These are phyloP conservation scores for Dichotomopilus funicola DNA, from an alignment of 2,329 filamentous ascomycete species.

Conservation along the genomic window DNA sequence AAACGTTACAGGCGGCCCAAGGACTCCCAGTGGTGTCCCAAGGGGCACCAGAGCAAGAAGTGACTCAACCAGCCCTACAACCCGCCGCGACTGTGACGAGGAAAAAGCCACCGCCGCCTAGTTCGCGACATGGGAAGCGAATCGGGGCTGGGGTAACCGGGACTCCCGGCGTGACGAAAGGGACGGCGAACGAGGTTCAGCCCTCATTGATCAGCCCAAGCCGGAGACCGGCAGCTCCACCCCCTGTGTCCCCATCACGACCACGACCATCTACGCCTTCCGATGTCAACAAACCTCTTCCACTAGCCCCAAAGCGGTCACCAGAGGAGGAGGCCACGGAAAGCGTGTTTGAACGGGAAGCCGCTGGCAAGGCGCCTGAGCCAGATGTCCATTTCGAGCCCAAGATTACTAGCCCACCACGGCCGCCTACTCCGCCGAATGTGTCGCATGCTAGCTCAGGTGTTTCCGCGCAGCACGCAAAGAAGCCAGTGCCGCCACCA, in stretches of 20 bases:
- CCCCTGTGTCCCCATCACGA: constrained; percentile 23
- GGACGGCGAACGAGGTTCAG: constrained; percentile 24
- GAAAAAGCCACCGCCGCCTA: constrained; percentile 66
- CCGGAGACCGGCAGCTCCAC: constrained; percentile 10
- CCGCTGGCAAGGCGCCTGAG: constrained; percentile 46
- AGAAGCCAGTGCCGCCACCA: constrained; percentile 43
- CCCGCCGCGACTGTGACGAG: constrained; percentile 27
- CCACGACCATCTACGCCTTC: constrained; percentile 36
- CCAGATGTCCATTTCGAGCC: constrained; percentile 25
- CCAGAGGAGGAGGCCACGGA: constrained; percentile 43
- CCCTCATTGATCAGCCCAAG: constrained; percentile 11
- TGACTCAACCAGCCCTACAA: constrained; percentile 19
- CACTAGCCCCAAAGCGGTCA: constrained; percentile 44
- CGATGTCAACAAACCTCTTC: constrained; percentile 57
- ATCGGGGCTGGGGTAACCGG: constrained; percentile 46
- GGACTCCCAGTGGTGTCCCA: constrained; percentile 55
- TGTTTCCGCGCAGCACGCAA: constrained; percentile 23
- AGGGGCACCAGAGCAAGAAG: constrained; percentile 48
- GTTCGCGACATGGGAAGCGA: constrained; percentile 70
- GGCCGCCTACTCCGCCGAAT: constrained; percentile 36
- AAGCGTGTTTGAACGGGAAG: constrained; percentile 48
- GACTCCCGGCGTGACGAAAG: constrained; percentile 30
- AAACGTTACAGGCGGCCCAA: constrained; percentile 29
- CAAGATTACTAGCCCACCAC: constrained; percentile 28
- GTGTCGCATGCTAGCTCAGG: constrained; percentile 28